Conservation (phyloP, 208 protist genomes). For the Crithidia mellificae region DNA sequence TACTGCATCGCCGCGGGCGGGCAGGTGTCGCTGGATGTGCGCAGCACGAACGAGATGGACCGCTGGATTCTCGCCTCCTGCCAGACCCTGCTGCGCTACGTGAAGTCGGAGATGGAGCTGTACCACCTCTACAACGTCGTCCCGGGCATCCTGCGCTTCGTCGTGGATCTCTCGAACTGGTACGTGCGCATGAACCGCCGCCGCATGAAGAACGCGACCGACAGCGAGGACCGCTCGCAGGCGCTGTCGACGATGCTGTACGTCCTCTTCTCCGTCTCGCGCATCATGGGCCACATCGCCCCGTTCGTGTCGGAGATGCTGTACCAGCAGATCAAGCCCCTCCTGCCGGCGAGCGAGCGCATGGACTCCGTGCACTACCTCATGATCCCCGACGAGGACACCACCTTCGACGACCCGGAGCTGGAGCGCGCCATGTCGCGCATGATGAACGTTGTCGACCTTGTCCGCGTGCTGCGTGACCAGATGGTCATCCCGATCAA, state of each 20-base stretch:
- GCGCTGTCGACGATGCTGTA: slow-evolving; percentile 91
- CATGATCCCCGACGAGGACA: slow-evolving; percentile 89
- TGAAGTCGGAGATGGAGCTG: slow-evolving; percentile 95
- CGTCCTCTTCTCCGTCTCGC: slow-evolving; percentile 90
- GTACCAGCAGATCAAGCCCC: slow-evolving; percentile 96
- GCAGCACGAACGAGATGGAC: slow-evolving; percentile 97
- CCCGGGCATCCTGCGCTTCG: slow-evolving; percentile 96
- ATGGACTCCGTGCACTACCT: slow-evolving; percentile 94
- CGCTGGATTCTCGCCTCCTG: slow-evolving; percentile 97
- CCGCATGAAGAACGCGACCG: slow-evolving; percentile 91
- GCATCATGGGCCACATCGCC: slow-evolving; percentile 98
- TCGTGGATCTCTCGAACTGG: slow-evolving; percentile 99
- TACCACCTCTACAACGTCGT: slow-evolving; percentile 99
- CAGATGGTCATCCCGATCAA: slow-evolving; percentile 91
- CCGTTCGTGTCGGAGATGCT: slow-evolving; percentile 98
- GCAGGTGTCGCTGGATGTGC: slow-evolving; percentile 53
- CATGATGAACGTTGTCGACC: slow-evolving; percentile 93
- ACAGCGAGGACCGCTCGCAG: slow-evolving; percentile 76
- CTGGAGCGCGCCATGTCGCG: slow-evolving; percentile 85
- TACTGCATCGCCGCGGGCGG: slow-evolving; percentile 60
- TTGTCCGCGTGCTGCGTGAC: slow-evolving; percentile 95
- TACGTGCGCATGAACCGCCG: slow-evolving; percentile 98
- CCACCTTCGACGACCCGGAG: slow-evolving; percentile 56
- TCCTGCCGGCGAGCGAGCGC: slow-evolving; percentile 82
- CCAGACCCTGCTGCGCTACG: slow-evolving; percentile 93